Conservation (phyloP, 2,329 filamentous ascomycete species). For the Grosmannia serpens region DNA sequence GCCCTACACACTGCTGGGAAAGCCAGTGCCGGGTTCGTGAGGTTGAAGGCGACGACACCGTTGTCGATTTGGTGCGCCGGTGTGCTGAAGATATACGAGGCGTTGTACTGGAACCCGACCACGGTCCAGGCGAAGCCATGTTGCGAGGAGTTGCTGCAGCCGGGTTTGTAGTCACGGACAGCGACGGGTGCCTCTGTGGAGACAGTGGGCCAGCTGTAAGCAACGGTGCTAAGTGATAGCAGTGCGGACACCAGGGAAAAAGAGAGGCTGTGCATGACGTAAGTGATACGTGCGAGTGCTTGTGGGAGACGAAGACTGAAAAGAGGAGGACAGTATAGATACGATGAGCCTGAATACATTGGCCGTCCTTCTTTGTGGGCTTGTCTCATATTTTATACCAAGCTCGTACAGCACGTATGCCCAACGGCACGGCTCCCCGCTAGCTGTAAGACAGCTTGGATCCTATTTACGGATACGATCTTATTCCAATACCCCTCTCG, state of each 20-base stretch:
- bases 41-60: slow-evolving; percentile 36
- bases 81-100: slow-evolving; percentile 36
- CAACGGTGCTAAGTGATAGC: background rate
- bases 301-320: too few relatives aligned
- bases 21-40: slow-evolving; percentile 32
- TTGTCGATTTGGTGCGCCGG: slow-evolving; percentile 38
- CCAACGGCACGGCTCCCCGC: too few relatives aligned
- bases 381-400: too few relatives aligned
- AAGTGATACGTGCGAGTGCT: background rate
- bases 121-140: slow-evolving; percentile 28
- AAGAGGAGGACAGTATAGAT: too few relatives aligned
- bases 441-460: too few relatives aligned
- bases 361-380: too few relatives aligned
- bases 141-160: slow-evolving; percentile 23
- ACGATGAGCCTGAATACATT: too few relatives aligned
- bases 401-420: too few relatives aligned
- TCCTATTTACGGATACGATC: too few relatives aligned
- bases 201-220: background rate
- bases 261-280: slow-evolving; percentile 1
- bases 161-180: slow-evolving; percentile 10
- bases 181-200: background rate
- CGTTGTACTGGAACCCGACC: slow-evolving; percentile 34
- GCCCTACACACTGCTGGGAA: slow-evolving; percentile 27
- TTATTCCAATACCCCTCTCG: too few relatives aligned
- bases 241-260: background rate